Conservation (phyloP, 371 early-diverging fungal species). For the Mucor plumbeus region DNA sequence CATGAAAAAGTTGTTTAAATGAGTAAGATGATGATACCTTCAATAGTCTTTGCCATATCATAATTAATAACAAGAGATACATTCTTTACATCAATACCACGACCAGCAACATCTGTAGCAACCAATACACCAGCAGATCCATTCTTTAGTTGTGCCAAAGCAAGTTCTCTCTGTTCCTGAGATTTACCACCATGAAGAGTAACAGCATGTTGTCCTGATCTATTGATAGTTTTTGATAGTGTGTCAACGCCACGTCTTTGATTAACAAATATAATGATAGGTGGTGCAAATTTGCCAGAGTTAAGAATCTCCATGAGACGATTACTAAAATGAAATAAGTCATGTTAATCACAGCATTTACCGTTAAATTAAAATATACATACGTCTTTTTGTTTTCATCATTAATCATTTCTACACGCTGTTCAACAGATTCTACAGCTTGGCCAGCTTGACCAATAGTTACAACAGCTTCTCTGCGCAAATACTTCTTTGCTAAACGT, state of each 20-base stretch:
- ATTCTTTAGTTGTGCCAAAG: conserved; percentile 74
- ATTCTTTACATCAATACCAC: conserved; percentile 98
- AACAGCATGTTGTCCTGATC: conserved; percentile 73
- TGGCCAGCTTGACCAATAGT: conserved; percentile 98
- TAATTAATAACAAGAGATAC: conserved; percentile 97
- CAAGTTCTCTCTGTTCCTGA: conserved; percentile 88
- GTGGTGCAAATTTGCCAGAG: conserved; percentile 71
- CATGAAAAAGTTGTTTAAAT: neutral
- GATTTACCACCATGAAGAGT: conserved; percentile 95
- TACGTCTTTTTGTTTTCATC: conserved; percentile 87
- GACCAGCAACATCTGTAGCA: conserved; percentile 98
- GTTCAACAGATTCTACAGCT: conserved; percentile 94
- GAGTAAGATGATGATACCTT: conserved; percentile 62
- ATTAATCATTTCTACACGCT: conserved; percentile 90
- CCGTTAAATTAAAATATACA: conserved; percentile 8
- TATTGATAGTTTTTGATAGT: conserved; percentile 73
- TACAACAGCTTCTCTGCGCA: conserved; percentile 94
- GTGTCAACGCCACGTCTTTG: conserved; percentile 88
- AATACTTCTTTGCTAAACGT: conserved; percentile 89
- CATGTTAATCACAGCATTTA: neutral
- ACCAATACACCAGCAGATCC: conserved; percentile 83
- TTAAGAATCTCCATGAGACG: conserved; percentile 79
- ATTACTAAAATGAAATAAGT: conserved; percentile 45
- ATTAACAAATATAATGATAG: conserved; percentile 98
- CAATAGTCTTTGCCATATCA: conserved; percentile 97